Evolutionary conservation across 2,329 filamentous ascomycete species (phyloP), one percentile per base, ranked within the genome.

Genomic region (Phialophora tarda): DNA sequence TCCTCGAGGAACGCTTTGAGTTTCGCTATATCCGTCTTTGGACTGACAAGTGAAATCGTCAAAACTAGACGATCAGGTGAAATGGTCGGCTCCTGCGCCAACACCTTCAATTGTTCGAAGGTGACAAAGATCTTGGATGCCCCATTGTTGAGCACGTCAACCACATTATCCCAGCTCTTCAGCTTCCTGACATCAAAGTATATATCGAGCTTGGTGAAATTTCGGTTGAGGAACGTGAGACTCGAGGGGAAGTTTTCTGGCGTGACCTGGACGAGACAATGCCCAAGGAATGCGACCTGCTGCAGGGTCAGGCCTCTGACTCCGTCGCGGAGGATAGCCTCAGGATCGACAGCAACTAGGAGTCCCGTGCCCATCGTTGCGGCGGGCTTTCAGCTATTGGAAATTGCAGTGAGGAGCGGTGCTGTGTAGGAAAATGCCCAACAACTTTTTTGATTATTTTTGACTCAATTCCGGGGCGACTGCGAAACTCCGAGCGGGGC

Each of bases 101-200:
- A 78, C 21, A 80, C 77, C 48, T 82, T 81, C 61, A 96, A 81
- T 76, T 92, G 90, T 64, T 88, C 84, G 56, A 88, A 85, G 21
- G 85, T 85, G 59, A 97, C 91, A 77, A 98, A 95, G 69, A 95
- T 89, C 76, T 90, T 95, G 60, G 88, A 86, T 6, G 93, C 92
- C 66, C 95, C 95, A 70, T 88, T 86, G 77, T 99, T 91, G 63
- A 99, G 87, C 41, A 98, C 84, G 55, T 90, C 86, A 62, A 94
- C 81, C 41, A 98, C 83, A 70, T 96, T 90, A 71, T 93, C 89
- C 63, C 83, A 82, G 11, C 88, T 88, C 34, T 85, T 78, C 47
- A 98, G 83, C 24, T 81, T 80, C 4, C 91, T 89, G 59, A 89
- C 92, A 73, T 97, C 92, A 71, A 97, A 86, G 77, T 91, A 93